These are phyloP conservation scores for Cladosporium austrohemisphaericum DNA, from an alignment of 2,329 filamentous ascomycete species.

Conservation along the genomic window DNA sequence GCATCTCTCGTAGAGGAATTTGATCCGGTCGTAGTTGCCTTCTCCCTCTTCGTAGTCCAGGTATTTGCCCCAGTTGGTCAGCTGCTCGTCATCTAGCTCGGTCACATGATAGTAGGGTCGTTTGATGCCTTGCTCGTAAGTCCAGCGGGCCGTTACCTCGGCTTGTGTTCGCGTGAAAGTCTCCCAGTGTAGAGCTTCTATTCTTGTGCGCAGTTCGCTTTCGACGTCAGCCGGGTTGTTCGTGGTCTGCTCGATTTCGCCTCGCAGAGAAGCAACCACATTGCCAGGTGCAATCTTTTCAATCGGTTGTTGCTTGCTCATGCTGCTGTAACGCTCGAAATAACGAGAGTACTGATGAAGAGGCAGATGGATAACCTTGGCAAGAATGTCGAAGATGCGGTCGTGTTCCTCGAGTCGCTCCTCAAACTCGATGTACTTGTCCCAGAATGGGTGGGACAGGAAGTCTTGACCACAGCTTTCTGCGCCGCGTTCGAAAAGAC, in stretches of 20 bases:
- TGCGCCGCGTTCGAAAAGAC: conserved; percentile 88
- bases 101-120: conserved; percentile 96
- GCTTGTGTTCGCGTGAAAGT: conserved; percentile 76
- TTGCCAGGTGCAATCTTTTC: conserved; percentile 68
- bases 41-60: conserved; percentile 91
- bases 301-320: conserved; percentile 70
- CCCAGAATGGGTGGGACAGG: conserved; percentile 93
- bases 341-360: conserved; percentile 96
- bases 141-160: conserved; percentile 91
- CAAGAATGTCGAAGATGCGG: conserved; percentile 78
- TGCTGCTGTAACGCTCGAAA: conserved; percentile 80
- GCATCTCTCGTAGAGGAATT: conserved; percentile 90
- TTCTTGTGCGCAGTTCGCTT: conserved; percentile 71
- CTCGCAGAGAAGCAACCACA: conserved; percentile 62
- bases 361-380: conserved; percentile 80
- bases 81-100: conserved; percentile 78
- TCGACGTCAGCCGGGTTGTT: conserved; percentile 72
- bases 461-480: conserved; percentile 86
- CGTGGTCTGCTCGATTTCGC: conserved; percentile 67
- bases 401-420: conserved; percentile 81
- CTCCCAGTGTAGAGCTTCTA: conserved; percentile 77
- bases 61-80: conserved; percentile 92
- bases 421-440: conserved; percentile 97
- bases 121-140: conserved; percentile 91
- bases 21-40: conserved; percentile 68